Percentiles rank a stretch among this genome's conserved stretches.
phyloP scores from a whole-genome alignment of 2,329 filamentous ascomycete species.

The Ophiostoma ips region DNA sequence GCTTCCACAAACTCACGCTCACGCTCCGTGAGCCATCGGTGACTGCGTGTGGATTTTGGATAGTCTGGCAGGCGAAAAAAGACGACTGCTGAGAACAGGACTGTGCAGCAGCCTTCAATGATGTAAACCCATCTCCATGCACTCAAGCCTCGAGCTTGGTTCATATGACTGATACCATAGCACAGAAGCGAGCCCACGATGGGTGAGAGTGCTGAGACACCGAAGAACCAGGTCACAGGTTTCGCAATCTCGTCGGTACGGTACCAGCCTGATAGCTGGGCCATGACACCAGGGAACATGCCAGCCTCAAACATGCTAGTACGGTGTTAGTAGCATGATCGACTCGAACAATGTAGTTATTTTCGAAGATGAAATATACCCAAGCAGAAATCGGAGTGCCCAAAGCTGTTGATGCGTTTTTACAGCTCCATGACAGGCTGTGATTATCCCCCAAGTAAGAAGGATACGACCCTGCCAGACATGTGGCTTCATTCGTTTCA shows the following conservation, averaged over 20 bases:
- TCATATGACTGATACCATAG: constrained; percentile 20
- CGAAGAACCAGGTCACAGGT: constrained; percentile 30
- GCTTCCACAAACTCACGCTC: constrained; percentile 10
- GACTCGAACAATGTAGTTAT: background rate
- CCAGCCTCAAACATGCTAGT: constrained; percentile 24
- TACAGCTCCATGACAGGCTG: constrained; percentile 2
- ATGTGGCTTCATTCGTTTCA: constrained; percentile 25
- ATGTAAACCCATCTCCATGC: constrained; percentile 27
- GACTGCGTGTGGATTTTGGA: constrained; percentile 16
- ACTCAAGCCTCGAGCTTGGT: constrained; percentile 15
- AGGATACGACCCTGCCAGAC: constrained; percentile 6
- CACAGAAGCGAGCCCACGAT: constrained; percentile 22
- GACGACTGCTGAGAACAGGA: constrained; percentile 25
- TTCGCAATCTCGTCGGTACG: constrained; percentile 29
- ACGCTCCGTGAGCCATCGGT: constrained; percentile 8
- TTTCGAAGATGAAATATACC: background rate
- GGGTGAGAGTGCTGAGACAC: constrained; percentile 22
- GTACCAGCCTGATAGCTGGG: constrained; percentile 32
- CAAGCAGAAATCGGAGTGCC: constrained; percentile 4
- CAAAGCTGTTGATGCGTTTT: constrained; percentile 1
- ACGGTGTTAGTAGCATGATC: background rate
- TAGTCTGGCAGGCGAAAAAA: constrained; percentile 29
- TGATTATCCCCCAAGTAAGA: constrained; percentile 8
- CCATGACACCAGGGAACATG: constrained; percentile 27
- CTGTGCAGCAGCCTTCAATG: constrained; percentile 28